Percentiles rank a stretch among this genome's conserved stretches.
Conservation (phyloP, 1,284 basidiomycete genomes). For the Porodaedalea pini region DNA sequence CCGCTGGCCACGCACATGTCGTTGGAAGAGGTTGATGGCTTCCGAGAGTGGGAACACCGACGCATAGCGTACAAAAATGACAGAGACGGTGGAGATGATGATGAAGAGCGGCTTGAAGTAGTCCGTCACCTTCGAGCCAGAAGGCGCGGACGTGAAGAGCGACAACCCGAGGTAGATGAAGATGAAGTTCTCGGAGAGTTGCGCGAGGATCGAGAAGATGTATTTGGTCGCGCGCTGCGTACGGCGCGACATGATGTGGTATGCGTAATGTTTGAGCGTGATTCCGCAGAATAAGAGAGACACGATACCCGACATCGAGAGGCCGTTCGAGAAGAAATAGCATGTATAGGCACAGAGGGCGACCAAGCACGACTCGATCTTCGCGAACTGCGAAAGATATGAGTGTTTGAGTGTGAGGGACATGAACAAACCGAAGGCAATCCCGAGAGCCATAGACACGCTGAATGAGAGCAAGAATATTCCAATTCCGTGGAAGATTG, state of each 20-base stretch:
- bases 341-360: conserved; percentile 93
- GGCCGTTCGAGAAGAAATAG: conserved; percentile 97
- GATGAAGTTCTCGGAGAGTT: conserved; percentile 98
- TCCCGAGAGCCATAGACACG: conserved; percentile 90
- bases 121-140: conserved; percentile 66
- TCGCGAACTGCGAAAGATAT: conserved; percentile 80
- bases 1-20: conserved; percentile 78
- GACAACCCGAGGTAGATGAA: conserved; percentile 98
- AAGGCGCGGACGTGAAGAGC: conserved; percentile 83
- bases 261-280: conserved; percentile 98
- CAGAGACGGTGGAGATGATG: conserved; percentile 82
- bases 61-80: conserved; percentile 91
- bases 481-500: conserved; percentile 91
- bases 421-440: conserved; percentile 85
- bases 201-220: conserved; percentile 88
- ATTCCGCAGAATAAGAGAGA: conserved; percentile 98
- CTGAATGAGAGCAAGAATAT: conserved; percentile 96
- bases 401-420: conserved; percentile 96
- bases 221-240: conserved; percentile 96
- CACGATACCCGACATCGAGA: conserved; percentile 96
- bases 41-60: conserved; percentile 98
- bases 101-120: conserved; percentile 98
- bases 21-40: conserved; percentile 88
- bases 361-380: conserved; percentile 93
- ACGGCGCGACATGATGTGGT: conserved; percentile 96